Conservation (phyloP, 78 protist genomes). For the Polysphondylium violaceum region DNA sequence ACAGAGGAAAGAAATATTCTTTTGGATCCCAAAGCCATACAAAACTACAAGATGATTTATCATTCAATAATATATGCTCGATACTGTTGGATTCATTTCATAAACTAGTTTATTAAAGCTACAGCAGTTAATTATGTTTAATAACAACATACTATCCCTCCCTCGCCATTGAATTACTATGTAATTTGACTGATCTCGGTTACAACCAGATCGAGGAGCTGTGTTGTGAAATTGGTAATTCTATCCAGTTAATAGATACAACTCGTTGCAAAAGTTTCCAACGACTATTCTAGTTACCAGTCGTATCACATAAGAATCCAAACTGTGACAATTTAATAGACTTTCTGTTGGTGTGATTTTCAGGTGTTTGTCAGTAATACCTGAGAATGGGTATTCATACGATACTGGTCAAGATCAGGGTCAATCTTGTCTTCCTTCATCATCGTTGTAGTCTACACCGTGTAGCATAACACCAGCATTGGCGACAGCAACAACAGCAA, state of each 20-base stretch:
- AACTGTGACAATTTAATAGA: constrained; percentile 24
- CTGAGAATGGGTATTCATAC: background rate
- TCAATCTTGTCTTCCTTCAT: background rate
- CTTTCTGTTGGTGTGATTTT: too few relatives aligned
- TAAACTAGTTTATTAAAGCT: background rate
- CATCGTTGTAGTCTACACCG: background rate
- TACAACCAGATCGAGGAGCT: constrained; percentile 17
- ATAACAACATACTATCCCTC: constrained; percentile 2
- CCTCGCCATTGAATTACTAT: constrained; percentile 10
- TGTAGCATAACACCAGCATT: background rate
- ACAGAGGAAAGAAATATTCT: background rate
- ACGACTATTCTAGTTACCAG: background rate
- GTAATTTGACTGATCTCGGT: constrained; percentile 27
- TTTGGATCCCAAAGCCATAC: background rate
- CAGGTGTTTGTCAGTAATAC: background rate
- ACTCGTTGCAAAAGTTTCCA: constrained; percentile 12
- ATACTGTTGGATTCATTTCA: constrained; percentile 16
- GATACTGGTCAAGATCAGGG: background rate
- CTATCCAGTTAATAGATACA: background rate
- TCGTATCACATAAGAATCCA: constrained; percentile 57
- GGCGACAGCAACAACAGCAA: background rate
- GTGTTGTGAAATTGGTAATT: constrained; percentile 23
- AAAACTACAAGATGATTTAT: constrained; percentile 43
- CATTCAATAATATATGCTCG: constrained; percentile 41
- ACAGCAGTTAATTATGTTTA: constrained; percentile 56